Base-by-base conservation (phyloP, 1,284 basidiomycete genomes). In the Farysia itapuensis region DNA sequence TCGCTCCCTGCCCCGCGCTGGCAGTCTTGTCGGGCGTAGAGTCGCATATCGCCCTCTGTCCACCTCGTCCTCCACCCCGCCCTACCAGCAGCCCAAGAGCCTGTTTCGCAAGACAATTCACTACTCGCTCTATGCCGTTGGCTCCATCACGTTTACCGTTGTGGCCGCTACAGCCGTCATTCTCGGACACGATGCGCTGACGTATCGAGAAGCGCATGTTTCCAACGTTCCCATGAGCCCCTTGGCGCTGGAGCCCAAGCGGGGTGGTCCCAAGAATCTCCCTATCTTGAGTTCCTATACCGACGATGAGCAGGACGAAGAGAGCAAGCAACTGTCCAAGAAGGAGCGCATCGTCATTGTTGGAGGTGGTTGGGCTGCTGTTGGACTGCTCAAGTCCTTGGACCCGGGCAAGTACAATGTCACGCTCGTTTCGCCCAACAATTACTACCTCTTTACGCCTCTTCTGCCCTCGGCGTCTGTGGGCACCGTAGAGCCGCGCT, bases 291-390 rank as follows among this genome's bases (percentile, higher is more conserved):
- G 52, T 7, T 43, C 61, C 12, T 58, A 53, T 18, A 44, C 67
- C 5, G 47, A 59, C 7, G 54, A 65, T 33, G 58, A 63, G 39
- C 58, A 72, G 36, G 53, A 61, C 13, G 41, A 51, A 16, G 6
- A 44, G 7, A 39, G 38, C 35, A 56, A 49, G 22, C 36, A 52
- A 30, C 36, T 51, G 6, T 42, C 54, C 11, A 30, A 18, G 11
- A 75, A 75, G 46, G 70, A 75, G 52, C 40, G 64, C 5, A 59
- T 76, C n/a, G 74, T 76, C 34, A 70, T 76, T 43, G 67, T 76
- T 5, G 74, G 74, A 13, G 72, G 74, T 26, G 74, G 74, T 16
- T 76, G 74, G 74, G 74, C 64, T 6, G 65, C 74, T 4, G 74
- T 76, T 14, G 63, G 67, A 11, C 52, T 76, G 23, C 59, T 76